Evolutionary conservation across 2,329 filamentous ascomycete species (phyloP), one percentile per base, ranked within the genome.

Genomic region (Fusarium verrucosum): DNA sequence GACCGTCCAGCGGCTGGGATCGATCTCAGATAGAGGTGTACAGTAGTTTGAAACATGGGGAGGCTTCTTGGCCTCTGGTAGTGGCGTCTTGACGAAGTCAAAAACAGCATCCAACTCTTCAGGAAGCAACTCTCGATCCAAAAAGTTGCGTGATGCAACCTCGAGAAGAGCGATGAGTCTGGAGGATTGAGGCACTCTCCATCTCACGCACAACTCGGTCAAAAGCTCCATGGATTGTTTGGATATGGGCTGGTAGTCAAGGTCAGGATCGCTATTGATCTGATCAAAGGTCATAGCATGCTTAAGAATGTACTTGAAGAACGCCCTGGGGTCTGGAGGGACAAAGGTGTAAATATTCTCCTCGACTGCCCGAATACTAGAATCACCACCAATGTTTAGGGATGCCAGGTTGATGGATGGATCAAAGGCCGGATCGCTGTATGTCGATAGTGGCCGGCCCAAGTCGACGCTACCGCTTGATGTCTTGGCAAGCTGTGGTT

Each of bases 171-270:
- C 79, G 7, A 96, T 87, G 47, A 92, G 83, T 40, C 93, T 87
- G 5, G 92, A 92, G 72, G 89, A 92, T 65, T 90, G 88, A 3
- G 94, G 93, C 62, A 99, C 85, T 45, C 95, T 89, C 95, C 95
- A 99, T 71, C 94, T 88, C 62, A 92, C 81, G 58, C 90, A 92
- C 55, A 97, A 84, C 75, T 98, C 94, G 59, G 90, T 91, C 62
- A 99, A 78, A 41, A 99, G 81, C 53, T 97, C 93, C 44, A 87
- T 85, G 3, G 92, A 95, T 62, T 91, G 87, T 70, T 89, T 92
- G 1, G 92, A 95, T n/a, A 90, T 77, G 14, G 85, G 83, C 22
- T 79, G 78, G 54, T 81, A 78, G 36, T 83, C 80, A 43, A 82
- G 79, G 17, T 80, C 76, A 51, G 81, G 80, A 53, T 85, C 81